Evolutionary conservation across 1,284 basidiomycete genomes (phyloP).

Genomic region (Cerioporus squamosus): DNA sequence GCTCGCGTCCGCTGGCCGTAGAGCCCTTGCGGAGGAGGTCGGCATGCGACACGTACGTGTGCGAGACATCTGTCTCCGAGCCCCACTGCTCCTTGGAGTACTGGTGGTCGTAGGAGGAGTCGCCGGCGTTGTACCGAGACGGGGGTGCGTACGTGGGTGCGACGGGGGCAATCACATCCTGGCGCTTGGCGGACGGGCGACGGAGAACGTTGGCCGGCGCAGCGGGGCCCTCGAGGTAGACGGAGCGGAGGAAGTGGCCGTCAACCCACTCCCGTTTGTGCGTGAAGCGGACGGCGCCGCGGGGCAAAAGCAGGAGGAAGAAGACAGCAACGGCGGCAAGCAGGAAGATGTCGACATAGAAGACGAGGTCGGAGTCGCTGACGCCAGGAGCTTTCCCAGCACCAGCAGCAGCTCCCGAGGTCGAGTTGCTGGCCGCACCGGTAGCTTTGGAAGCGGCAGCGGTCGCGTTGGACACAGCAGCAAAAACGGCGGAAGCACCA

Average conservation of each 20-base stretch:
- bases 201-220: neutral
- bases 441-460: no score
- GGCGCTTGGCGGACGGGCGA: constrained; percentile 12
- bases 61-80: constrained; percentile 20
- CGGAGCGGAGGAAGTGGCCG: constrained; percentile 37
- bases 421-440: neutral
- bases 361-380: constrained; percentile 30
- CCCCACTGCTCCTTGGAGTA: constrained; percentile 16
- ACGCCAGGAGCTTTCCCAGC: constrained; percentile 4
- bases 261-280: constrained; percentile 36
- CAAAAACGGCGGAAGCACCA: constrained; percentile 8
- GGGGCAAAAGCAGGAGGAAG: constrained; percentile 37
- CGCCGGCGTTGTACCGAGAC: neutral
- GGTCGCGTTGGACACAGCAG: neutral
- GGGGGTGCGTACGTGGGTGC: constrained; percentile 9
- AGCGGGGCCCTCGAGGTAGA: constrained; percentile 15
- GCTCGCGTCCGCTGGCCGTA: constrained; percentile 20
- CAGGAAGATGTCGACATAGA: constrained; percentile 37
- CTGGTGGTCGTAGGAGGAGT: neutral
- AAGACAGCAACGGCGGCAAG: constrained; percentile 34
- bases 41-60: constrained; percentile 28
- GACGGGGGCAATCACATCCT: constrained; percentile 13
- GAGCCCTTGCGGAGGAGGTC: constrained; percentile 20
- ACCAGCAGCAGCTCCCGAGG: constrained; percentile 5
- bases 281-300: constrained; percentile 37